Conservation (phyloP, 192 early-diverging fungal genomes). For the Podila verticillata region DNA sequence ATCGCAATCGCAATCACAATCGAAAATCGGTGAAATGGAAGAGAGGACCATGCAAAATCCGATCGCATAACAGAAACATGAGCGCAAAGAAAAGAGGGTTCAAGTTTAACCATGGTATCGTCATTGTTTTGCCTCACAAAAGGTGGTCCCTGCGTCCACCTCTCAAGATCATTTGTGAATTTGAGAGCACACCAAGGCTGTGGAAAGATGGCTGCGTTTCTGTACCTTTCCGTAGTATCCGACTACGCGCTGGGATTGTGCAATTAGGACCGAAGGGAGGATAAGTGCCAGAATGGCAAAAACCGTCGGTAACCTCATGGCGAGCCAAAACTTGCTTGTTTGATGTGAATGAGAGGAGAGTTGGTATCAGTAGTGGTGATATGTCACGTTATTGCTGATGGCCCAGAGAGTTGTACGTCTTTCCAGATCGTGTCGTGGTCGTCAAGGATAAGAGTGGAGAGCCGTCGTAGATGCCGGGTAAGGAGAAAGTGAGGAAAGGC, state of each 20-base stretch:
- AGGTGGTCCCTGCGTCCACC: too few species aligned
- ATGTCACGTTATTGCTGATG: neutral
- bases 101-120: too few species aligned
- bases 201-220: neutral
- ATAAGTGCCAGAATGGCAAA: slow-evolving; percentile 8
- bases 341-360: neutral
- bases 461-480: neutral
- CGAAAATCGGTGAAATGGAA: too few species aligned
- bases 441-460: neutral
- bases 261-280: slow-evolving; percentile 5
- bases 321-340: neutral
- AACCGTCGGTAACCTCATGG: slow-evolving; percentile 6
- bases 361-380: neutral
- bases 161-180: too few species aligned
- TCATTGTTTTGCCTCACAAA: too few species aligned
- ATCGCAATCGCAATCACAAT: too few species aligned
- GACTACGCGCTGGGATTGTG: slow-evolving; percentile 23
- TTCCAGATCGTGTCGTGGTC: too few species aligned
- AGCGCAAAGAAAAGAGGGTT: too few species aligned
- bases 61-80: too few species aligned
- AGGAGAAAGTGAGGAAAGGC: neutral
- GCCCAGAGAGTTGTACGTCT: too few species aligned
- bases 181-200: too few species aligned
- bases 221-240: slow-evolving; percentile 46
- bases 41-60: too few species aligned